Conservation (phyloP, 805 yeast species). For the Zygosaccharomyces bailii region DNA sequence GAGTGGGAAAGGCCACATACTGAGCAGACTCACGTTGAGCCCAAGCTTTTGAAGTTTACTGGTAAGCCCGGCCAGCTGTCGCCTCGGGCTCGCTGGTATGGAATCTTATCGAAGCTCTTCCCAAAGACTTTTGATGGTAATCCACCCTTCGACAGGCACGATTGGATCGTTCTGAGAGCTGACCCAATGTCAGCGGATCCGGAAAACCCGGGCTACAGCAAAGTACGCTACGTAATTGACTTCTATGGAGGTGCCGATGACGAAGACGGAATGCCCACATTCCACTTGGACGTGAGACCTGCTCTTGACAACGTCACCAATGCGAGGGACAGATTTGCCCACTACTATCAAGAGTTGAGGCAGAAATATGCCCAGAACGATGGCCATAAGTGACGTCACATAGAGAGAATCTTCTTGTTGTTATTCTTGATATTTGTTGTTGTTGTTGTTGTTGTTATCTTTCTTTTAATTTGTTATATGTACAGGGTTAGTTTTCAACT, state of each 20-base stretch:
- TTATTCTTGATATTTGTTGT: neutral
- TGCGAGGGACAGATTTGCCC: constrained; percentile 64
- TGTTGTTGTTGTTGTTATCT: neutral
- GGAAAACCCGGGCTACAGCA: constrained; percentile 48
- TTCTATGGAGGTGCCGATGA: constrained; percentile 96
- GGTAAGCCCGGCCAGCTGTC: constrained; percentile 87
- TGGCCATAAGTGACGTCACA: neutral
- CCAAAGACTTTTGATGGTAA: constrained; percentile 70
- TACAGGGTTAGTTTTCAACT: constrained; percentile 4
- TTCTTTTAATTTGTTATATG: neutral
- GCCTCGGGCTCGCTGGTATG: constrained; percentile 77
- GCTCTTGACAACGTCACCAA: constrained; percentile 70
- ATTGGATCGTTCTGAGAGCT: constrained; percentile 90
- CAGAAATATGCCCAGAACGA: neutral
- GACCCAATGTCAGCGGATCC: constrained; percentile 36
- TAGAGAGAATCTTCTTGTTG: neutral
- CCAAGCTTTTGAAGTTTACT: constrained; percentile 79
- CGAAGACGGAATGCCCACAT: constrained; percentile 83
- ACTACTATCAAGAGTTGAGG: constrained; percentile 41
- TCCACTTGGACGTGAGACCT: constrained; percentile 91
- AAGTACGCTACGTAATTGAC: constrained; percentile 90
- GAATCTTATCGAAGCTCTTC: constrained; percentile 60
- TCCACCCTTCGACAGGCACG: constrained; percentile 97
- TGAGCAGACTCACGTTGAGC: constrained; percentile 50
- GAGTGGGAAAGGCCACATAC: constrained; percentile 85